A percentile compares a stretch with the other conserved stretches of the same genome.
phyloP scores from a whole-genome alignment of 2,329 filamentous ascomycete species.

The Trematosphaeria pertusa region DNA sequence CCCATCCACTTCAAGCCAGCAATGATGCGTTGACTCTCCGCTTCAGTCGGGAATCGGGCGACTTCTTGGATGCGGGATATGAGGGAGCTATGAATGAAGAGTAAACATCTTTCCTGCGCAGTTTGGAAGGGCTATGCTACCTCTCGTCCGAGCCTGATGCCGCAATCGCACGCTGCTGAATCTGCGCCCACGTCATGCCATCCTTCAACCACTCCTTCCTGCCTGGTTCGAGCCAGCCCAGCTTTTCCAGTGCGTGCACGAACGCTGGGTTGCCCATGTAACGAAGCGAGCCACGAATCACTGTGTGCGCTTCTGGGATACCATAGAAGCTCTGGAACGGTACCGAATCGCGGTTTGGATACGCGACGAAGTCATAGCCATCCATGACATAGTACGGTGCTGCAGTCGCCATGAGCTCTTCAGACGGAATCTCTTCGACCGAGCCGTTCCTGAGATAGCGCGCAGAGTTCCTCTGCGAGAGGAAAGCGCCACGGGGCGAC shows the following conservation, averaged over 20 bases:
- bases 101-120: background rate
- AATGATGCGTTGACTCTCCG: conserved; percentile 15
- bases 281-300: conserved; percentile 15
- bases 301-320: conserved; percentile 12
- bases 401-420: conserved; percentile 10
- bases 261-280: conserved; percentile 14
- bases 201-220: conserved; percentile 17
- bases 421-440: conserved; percentile 6
- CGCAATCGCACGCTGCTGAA: conserved; percentile 8
- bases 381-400: conserved; percentile 12
- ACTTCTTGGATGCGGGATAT: conserved; percentile 3
- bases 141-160: conserved; percentile 3
- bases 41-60: conserved; percentile 4
- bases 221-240: conserved; percentile 13
- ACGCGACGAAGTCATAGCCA: conserved; percentile 15
- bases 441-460: conserved; percentile 4
- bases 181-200: conserved; percentile 13
- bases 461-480: conserved; percentile 14
- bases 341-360: conserved; percentile 11
- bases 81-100: conserved; percentile 3
- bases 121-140: background rate
- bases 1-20: conserved; percentile 14
- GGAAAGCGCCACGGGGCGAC: conserved; percentile 15
- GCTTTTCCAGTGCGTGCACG: conserved; percentile 9
- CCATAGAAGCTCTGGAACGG: conserved; percentile 8